Conservation (phyloP, 305 asterid species). For the Solanum hybrid region DNA sequence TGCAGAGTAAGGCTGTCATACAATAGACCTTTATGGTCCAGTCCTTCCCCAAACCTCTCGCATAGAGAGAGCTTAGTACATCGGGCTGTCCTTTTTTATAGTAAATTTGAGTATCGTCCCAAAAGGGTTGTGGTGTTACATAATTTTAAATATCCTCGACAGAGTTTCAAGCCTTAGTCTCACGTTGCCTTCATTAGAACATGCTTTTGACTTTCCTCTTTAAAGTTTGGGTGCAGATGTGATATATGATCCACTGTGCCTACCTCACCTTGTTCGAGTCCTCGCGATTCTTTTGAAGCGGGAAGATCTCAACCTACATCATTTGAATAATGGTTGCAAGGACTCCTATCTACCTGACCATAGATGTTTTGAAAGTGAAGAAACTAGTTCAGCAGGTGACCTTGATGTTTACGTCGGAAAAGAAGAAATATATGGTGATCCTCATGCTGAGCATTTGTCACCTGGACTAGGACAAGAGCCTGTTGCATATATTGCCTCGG, state of each 20-base stretch:
- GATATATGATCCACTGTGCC: constrained; percentile 68
- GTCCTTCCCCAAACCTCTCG: neutral
- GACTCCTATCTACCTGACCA: neutral
- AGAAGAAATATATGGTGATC: constrained; percentile 7
- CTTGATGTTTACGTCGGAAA: constrained; percentile 7
- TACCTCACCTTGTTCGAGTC: constrained; percentile 72
- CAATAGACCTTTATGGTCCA: neutral
- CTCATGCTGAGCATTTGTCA: neutral
- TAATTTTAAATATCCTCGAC: neutral
- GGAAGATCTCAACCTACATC: neutral
- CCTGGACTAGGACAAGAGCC: constrained; percentile 20
- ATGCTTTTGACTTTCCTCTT: neutral
- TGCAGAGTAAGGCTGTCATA: neutral
- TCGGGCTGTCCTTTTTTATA: neutral
- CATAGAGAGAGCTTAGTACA: neutral
- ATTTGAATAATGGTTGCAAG: neutral
- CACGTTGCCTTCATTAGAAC: neutral
- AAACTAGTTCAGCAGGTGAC: neutral
- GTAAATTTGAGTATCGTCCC: neutral
- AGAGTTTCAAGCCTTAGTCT: neutral
- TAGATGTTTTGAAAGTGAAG: neutral
- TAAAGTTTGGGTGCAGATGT: constrained; percentile 88
- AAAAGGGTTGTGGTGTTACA: neutral
- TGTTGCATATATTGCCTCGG: constrained; percentile 71
- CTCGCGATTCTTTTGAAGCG: constrained; percentile 44